Conservation (phyloP, 768 basidiomycete species). For the Suillus sp. region DNA sequence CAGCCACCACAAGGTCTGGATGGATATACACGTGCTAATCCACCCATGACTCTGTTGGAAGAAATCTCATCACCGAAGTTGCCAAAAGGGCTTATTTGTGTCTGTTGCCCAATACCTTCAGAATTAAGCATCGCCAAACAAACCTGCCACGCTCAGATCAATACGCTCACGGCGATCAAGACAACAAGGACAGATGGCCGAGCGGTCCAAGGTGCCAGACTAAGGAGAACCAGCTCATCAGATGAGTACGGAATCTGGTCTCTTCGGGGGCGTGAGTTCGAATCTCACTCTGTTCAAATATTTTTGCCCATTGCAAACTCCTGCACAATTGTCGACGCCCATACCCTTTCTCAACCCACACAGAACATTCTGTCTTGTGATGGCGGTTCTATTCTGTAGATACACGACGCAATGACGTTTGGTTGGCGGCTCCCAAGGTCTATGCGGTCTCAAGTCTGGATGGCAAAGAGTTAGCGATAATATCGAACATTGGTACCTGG, state of each 20-base stretch:
- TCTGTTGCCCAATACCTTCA: neutral
- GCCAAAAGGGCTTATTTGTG: conserved; percentile 24
- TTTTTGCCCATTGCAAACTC: conserved; percentile 4
- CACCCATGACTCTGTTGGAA: neutral
- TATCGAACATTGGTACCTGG: conserved; percentile 13
- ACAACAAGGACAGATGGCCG: conserved; percentile 65
- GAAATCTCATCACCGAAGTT: neutral
- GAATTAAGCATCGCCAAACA: neutral
- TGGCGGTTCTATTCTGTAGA: no score
- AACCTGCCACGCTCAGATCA: neutral
- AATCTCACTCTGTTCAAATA: conserved; percentile 18
- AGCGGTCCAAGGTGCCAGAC: conserved; percentile 90
- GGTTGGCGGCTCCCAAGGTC: no score
- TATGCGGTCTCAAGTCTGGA: conserved; percentile 17
- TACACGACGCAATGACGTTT: no score
- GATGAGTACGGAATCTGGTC: conserved; percentile 10
- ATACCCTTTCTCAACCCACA: no score
- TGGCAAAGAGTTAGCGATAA: conserved; percentile 18
- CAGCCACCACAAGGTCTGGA: neutral
- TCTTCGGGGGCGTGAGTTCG: conserved; percentile 19
- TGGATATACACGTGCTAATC: conserved; percentile 2
- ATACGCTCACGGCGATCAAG: neutral
- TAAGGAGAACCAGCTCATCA: conserved; percentile 45
- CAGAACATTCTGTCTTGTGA: no score
- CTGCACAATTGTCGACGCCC: no score